Base-by-base conservation (phyloP, 176 grass and related monocot species). In the Oryza glumipatula region DNA sequence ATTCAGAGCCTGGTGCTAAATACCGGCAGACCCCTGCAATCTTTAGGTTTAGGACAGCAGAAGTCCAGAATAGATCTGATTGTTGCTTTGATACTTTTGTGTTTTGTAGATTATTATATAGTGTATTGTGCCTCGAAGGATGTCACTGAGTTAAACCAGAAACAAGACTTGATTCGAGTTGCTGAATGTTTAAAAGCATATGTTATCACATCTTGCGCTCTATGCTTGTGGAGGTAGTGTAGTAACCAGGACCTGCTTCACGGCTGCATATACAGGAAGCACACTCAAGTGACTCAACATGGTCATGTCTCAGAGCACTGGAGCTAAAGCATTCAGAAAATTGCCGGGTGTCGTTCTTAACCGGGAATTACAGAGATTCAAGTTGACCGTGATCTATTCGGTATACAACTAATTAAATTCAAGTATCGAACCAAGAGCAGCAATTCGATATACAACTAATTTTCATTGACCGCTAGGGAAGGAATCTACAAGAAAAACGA, bases 21-120 rank as follows among this genome's bases (percentile, higher is more conserved):
- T 71, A 73, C 19, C 24, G 73, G 46, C 19, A 72, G 14, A 23
- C 5, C 16, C 68, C 61, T 51, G 77, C 76, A 11, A 35, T 73
- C 13, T 54, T 5, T 45, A 54, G 44, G 43, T 68, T 41, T 85
- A 69, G 87, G 39, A n/a, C 28, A 74, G 46, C 52, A 88, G 51
- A 1, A 82, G 68, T 66, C 43, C 61, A 39, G 67, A 36, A 23
- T 66, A 54, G 66, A 73, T 21, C 41, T 73, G 39, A 24, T 16
- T 64, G 46, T 33, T 64, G 74, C 61, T 77, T 60, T 52, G 52
- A 21, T 70, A 74, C 44, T 82, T 70, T 49, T 47, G 3, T 76
- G 49, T 21, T 68, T 7, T 80, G 72, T 89, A 77, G 76, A 82
- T 77, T 66, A 58, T 72, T 67, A 28, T 63, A 76, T 23, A 9